Base-by-base conservation (phyloP, 2,329 filamentous ascomycete species). In the Rhynchosporium secalis region DNA sequence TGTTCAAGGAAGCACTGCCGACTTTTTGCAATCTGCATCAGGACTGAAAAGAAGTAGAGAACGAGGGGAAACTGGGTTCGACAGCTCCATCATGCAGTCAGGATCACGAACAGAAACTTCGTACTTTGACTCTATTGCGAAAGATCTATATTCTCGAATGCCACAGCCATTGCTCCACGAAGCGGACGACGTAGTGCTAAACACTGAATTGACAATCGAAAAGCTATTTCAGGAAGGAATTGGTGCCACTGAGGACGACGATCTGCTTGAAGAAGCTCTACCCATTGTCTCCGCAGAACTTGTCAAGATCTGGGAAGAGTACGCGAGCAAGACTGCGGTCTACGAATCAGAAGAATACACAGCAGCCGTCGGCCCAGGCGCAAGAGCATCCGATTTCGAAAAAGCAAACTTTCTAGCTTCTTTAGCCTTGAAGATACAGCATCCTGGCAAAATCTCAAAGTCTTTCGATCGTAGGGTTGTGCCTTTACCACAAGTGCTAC, bases 321-420 rank as follows among this genome's bases (percentile, higher is more conserved):
- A 84, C 65, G 47, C 69, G 28, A 66, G 63, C 47, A 79, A 81
- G 40, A 79, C 75, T 60, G 74, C 84, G 54, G 78, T 80, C 13
- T 74, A 76, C 61, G 76, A 78, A 7, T 79, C 80, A 58, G 80
- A 81, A 66, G 84, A 84, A 71, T 81, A 85, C 58, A 77, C 78
- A 46, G 81, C 82, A 26, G 85, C 84, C 49, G 86, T 92, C 72
- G 90, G 87, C 0, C 89, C 86, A 36, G 85, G 84, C 3, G 78
- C 83, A 9, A 77, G 83, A 41, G 81, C 86, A 1, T 81, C 86
- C 4, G 77, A 87, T 5, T 86, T 92, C 63, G 82, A 87, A 59
- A 93, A 94, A 72, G 92, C 93, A 3, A 83, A 86, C 61, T 96
- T 88, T 70, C 74, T 97, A n/a, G 88, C 89, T 15, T 86, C 86